Evolutionary conservation across 2,329 filamentous ascomycete genomes (phyloP).

Genomic region (Aureobasidium sp.): DNA sequence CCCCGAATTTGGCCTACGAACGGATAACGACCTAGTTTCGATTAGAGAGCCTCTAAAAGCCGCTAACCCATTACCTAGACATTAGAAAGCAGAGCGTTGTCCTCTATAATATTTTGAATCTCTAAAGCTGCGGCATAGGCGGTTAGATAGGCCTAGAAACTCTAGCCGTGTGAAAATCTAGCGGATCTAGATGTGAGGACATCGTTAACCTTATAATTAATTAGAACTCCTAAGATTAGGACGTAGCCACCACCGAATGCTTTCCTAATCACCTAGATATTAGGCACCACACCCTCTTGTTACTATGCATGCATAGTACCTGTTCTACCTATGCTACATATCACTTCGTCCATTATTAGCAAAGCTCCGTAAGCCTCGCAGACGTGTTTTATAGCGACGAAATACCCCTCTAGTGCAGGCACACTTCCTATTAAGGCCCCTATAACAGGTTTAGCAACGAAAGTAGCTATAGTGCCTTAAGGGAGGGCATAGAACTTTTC

Average conservation of each 20-base stretch:
- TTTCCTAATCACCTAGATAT: conserved; percentile 60
- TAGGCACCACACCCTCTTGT: conserved; percentile 47
- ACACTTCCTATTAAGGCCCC: conserved; percentile 64
- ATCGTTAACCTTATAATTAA: conserved; percentile 44
- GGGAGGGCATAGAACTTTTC: conserved; percentile 57
- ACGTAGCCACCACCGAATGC: conserved; percentile 56
- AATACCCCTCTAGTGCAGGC: conserved; percentile 58
- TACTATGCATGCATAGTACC: conserved; percentile 55
- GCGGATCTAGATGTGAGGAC: conserved; percentile 38
- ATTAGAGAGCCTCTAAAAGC: no score
- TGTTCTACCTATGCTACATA: conserved; percentile 57
- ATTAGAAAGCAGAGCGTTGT: conserved; percentile 52
- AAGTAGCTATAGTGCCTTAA: conserved; percentile 58
- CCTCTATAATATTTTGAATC: conserved; percentile 51
- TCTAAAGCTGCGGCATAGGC: conserved; percentile 55
- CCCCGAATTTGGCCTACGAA: conserved; percentile 56
- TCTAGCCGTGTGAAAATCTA: conserved; percentile 52
- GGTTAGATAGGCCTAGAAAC: conserved; percentile 54
- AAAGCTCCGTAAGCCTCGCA: conserved; percentile 65
- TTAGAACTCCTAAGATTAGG: conserved; percentile 53
- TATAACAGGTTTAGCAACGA: conserved; percentile 65
- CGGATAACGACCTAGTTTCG: no score
- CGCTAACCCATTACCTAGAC: conserved; percentile 51
- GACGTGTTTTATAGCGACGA: conserved; percentile 56
- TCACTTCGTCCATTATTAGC: conserved; percentile 69